Base-by-base conservation (phyloP, 441 rosid species). In the Populus hybrid region DNA sequence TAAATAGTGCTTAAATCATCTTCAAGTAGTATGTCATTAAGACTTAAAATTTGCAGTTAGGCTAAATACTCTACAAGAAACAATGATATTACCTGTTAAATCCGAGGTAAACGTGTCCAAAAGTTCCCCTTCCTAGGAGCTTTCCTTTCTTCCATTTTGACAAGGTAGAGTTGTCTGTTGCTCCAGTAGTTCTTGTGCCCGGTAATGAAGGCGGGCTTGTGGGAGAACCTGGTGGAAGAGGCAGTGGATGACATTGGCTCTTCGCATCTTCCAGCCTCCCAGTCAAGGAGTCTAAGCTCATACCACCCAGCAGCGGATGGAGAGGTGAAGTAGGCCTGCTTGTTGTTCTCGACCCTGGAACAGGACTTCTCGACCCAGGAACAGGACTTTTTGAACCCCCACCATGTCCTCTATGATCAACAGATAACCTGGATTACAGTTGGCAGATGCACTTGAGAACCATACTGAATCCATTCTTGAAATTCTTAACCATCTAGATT, bases 171-270 rank as follows among this genome's bases (percentile, higher is more conserved):
- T 56, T 84, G 67, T 89, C 91, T 74, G 82, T 75, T 73, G 75
- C 81, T 61, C 83, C 92, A 69, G 74, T 26, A 50, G 75, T 75
- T 82, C 90, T 84, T 36, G 85, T 70, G 78, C 82, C 76, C n/a
- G 87, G 76, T 77, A 88, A 78, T 64, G 95, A 85, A 68, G 97
- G 78, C 38, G 97, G 93, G 78, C 97, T 93, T 33, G 88, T 89
- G 31, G 99, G 97, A 78, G 99, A 93, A 81, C 90, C 89, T 0
- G 99, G 99, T 2, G 99, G 99, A 42, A 92, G 90, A 84, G 99
- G 99, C 84, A 95, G 82, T 24, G 87, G 94, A 73, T 93, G 99
- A 68, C 86, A 80, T 80, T 90, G 90, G 68, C 85, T 87, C 78
- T 86, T 90, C 40, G 89, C 90, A 65, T 90, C 95, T 56, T 91